These are phyloP conservation scores for Grosmannia penicillata DNA, from an alignment of 2,329 filamentous ascomycete species.

Conservation along the genomic window DNA sequence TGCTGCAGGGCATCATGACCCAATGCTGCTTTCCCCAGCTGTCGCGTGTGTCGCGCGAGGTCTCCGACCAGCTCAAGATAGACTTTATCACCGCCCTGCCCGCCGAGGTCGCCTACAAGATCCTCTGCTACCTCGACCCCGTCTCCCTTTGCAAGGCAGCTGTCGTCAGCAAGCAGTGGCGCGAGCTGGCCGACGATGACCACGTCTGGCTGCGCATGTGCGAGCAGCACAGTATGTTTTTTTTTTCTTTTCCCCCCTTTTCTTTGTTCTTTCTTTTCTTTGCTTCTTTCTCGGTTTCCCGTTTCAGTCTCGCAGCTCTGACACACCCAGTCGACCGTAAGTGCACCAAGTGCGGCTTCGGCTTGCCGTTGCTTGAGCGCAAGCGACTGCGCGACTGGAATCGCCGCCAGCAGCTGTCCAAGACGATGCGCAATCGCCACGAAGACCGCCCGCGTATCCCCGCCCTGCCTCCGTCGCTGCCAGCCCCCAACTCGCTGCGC, in stretches of 20 bases:
- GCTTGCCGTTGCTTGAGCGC: slow-evolving; percentile 74
- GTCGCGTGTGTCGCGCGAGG: slow-evolving; percentile 78
- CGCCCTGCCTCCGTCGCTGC: slow-evolving; percentile 15
- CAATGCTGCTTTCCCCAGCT: slow-evolving; percentile 97
- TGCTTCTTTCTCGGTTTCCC: background rate
- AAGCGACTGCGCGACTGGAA: slow-evolving; percentile 80
- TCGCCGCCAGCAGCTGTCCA: slow-evolving; percentile 58
- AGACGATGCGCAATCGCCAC: slow-evolving; percentile 17
- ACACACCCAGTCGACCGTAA: slow-evolving; percentile 51
- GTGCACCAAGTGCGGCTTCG: slow-evolving; percentile 92
- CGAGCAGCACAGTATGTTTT: slow-evolving; percentile 52
- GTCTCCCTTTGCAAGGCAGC: slow-evolving; percentile 90
- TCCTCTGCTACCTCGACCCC: slow-evolving; percentile 84
- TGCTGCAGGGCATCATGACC: slow-evolving; percentile 90
- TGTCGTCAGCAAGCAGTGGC: slow-evolving; percentile 83
- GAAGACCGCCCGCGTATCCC: slow-evolving; percentile 10
- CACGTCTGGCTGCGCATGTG: slow-evolving; percentile 98
- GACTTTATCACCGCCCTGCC: slow-evolving; percentile 87
- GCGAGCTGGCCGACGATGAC: slow-evolving; percentile 84
- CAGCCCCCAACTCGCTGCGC: slow-evolving; percentile 13
- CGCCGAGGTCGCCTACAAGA: slow-evolving; percentile 79
- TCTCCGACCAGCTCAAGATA: slow-evolving; percentile 92
- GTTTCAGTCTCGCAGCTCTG: background rate
- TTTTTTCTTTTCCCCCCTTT: background rate
- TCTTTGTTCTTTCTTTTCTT: background rate